A percentile compares a stretch with the other conserved stretches of the same genome.
Evolutionary conservation across 805 yeast species (phyloP).

Genomic region (Jamesozyma hellenica): DNA sequence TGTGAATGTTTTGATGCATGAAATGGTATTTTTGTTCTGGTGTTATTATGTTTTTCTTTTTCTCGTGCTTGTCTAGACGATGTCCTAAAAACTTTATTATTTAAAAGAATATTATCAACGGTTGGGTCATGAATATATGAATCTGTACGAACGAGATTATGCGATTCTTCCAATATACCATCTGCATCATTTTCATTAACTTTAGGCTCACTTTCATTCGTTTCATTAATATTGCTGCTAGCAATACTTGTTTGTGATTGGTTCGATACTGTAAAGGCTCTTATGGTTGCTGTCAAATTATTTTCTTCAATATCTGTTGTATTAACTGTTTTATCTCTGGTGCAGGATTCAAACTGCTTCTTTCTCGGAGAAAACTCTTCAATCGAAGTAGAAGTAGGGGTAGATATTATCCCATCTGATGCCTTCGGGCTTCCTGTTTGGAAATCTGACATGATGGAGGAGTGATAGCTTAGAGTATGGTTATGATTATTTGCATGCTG

Average conservation of each 20-base stretch:
- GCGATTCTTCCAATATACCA: not conserved
- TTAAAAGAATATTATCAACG: slow-evolving; percentile 29
- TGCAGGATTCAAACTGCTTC: not conserved
- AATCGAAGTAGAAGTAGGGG: slow-evolving; percentile 6
- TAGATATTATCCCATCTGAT: slow-evolving; percentile 12
- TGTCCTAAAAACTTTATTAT: slow-evolving; percentile 23
- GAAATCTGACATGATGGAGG: slow-evolving; percentile 19
- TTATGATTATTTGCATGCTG: slow-evolving; percentile 1
- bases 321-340: not conserved
- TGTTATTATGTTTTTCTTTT: slow-evolving; percentile 13
- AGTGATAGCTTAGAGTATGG: slow-evolving; percentile 14
- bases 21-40: slow-evolving; percentile 24
- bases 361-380: slow-evolving; percentile 4
- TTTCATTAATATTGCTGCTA: too few species aligned
- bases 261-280: too few species aligned
- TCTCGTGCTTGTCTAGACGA: slow-evolving; percentile 9
- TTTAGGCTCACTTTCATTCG: too few species aligned
- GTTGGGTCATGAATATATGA: slow-evolving; percentile 30
- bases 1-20: slow-evolving; percentile 29
- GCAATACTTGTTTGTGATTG: too few species aligned
- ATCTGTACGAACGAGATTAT: slow-evolving; percentile 21
- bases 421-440: slow-evolving; percentile 16
- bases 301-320: too few species aligned
- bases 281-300: too few species aligned
- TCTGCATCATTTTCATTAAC: not conserved